phyloP scores from a whole-genome alignment of 2,329 filamentous ascomycete genomes.

The Calonectria pseudoturangicola region DNA sequence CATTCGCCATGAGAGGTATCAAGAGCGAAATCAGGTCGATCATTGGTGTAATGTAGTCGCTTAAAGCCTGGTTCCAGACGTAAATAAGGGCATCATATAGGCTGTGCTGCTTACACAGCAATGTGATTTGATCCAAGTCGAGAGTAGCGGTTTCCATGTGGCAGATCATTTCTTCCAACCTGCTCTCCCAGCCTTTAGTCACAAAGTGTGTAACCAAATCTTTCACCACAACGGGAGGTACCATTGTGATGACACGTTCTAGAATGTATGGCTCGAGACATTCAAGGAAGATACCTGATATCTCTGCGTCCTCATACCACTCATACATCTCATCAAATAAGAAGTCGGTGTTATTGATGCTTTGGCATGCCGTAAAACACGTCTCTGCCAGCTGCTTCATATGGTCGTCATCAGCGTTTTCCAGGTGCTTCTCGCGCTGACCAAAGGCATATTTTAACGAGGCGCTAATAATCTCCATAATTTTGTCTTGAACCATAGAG shows the following conservation, averaged over 20 bases:
- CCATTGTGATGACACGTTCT: constrained; percentile 81
- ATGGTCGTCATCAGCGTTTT: constrained; percentile 71
- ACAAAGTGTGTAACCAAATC: constrained; percentile 89
- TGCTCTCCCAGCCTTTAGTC: constrained; percentile 81
- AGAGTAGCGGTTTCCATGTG: constrained; percentile 92
- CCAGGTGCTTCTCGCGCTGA: constrained; percentile 72
- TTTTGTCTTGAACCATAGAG: constrained; percentile 88
- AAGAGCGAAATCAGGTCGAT: constrained; percentile 87
- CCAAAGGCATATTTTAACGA: constrained; percentile 93
- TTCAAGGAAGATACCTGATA: constrained; percentile 87
- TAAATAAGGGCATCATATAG: constrained; percentile 97
- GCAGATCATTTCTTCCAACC: constrained; percentile 95
- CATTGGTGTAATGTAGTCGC: constrained; percentile 92
- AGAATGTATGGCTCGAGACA: constrained; percentile 92
- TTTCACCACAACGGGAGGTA: constrained; percentile 91
- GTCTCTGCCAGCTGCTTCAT: constrained; percentile 87
- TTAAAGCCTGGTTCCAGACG: constrained; percentile 94
- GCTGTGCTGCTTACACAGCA: constrained; percentile 91
- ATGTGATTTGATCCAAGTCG: constrained; percentile 94
- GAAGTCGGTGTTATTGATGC: constrained; percentile 86
- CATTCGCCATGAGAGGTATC: constrained; percentile 74
- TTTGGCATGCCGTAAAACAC: constrained; percentile 88
- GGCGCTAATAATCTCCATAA: constrained; percentile 94
- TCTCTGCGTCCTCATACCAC: constrained; percentile 87
- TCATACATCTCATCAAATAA: constrained; percentile 94